phyloP scores from a whole-genome alignment of 1,139 yeast genomes.

The Candida labiduridarum region DNA sequence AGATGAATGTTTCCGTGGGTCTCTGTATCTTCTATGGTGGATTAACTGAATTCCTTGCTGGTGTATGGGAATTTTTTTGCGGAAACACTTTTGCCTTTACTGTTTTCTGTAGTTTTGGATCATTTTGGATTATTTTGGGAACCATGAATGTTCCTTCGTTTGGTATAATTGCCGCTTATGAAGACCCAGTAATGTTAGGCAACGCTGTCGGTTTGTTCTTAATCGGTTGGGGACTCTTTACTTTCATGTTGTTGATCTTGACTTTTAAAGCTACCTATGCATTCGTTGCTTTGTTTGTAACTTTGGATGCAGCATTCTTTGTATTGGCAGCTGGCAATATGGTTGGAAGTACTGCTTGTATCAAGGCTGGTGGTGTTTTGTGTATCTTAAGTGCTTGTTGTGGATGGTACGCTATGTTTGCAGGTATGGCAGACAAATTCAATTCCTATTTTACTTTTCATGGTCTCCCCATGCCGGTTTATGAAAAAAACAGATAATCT shows the following conservation, averaged over 20 bases:
- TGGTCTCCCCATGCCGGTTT: slow-evolving; percentile 3
- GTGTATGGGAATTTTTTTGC: slow-evolving; percentile 51
- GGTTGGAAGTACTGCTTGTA: slow-evolving; percentile 30
- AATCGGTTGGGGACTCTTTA: slow-evolving; percentile 48
- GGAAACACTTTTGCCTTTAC: slow-evolving; percentile 46
- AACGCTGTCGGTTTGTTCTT: slow-evolving; percentile 47
- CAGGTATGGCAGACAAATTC: slow-evolving; percentile 30
- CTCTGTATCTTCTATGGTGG: slow-evolving; percentile 51
- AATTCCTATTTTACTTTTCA: slow-evolving; percentile 4
- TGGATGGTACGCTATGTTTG: slow-evolving; percentile 45
- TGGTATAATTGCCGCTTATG: slow-evolving; percentile 64
- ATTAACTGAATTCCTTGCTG: slow-evolving; percentile 48
- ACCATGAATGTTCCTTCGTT: slow-evolving; percentile 34
- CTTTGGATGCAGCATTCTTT: slow-evolving; percentile 41
- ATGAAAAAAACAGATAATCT: not conserved
- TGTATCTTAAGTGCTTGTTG: slow-evolving; percentile 42
- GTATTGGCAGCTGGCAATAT: slow-evolving; percentile 46
- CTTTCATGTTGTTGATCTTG: slow-evolving; percentile 39
- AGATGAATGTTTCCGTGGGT: slow-evolving; percentile 47
- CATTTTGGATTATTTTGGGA: slow-evolving; percentile 44
- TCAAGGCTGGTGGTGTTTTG: slow-evolving; percentile 48
- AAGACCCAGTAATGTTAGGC: slow-evolving; percentile 27
- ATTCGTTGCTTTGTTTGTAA: slow-evolving; percentile 37
- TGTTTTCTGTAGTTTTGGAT: slow-evolving; percentile 46
- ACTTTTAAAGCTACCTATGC: slow-evolving; percentile 50